Conservation (phyloP, 345 rosid species). For the Laguncularia racemosa region DNA sequence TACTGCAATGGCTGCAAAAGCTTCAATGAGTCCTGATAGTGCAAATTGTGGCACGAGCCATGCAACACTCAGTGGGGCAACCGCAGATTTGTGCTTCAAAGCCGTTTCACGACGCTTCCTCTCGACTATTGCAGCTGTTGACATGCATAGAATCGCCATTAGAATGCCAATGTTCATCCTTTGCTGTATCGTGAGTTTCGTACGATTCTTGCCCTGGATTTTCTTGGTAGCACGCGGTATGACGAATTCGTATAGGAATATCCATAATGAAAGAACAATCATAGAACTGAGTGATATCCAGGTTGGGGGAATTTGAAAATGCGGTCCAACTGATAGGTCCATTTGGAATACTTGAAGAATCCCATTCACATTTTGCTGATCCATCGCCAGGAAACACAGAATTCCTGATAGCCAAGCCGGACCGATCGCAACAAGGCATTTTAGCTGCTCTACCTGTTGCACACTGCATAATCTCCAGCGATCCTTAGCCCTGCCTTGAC, state of each 20-base stretch:
- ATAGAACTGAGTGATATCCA: slow-evolving; percentile 26
- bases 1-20: slow-evolving; percentile 11
- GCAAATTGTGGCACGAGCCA: slow-evolving; percentile 13
- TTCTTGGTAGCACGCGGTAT: slow-evolving; percentile 11
- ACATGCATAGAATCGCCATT: slow-evolving; percentile 30
- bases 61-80: slow-evolving; percentile 4
- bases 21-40: slow-evolving; percentile 10
- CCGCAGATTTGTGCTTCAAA: slow-evolving; percentile 6
- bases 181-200: slow-evolving; percentile 19
- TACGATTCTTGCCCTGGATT: slow-evolving; percentile 11
- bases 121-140: slow-evolving; percentile 27
- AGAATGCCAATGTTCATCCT: slow-evolving; percentile 30
- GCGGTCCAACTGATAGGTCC: slow-evolving; percentile 16
- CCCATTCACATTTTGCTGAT: slow-evolving; percentile 42
- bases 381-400: slow-evolving; percentile 44
- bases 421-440: slow-evolving; percentile 23
- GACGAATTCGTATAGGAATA: slow-evolving; percentile 23
- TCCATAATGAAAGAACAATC: slow-evolving; percentile 31
- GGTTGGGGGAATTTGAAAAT: slow-evolving; percentile 33
- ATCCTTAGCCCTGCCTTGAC: slow-evolving; percentile 27
- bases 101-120: slow-evolving; percentile 22
- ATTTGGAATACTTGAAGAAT: slow-evolving; percentile 50
- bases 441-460: slow-evolving; percentile 35
- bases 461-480: slow-evolving; percentile 36
- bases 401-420: slow-evolving; percentile 43